Base-by-base conservation (phyloP, 1,284 basidiomycete species). In the Leccinum pachyderme region DNA sequence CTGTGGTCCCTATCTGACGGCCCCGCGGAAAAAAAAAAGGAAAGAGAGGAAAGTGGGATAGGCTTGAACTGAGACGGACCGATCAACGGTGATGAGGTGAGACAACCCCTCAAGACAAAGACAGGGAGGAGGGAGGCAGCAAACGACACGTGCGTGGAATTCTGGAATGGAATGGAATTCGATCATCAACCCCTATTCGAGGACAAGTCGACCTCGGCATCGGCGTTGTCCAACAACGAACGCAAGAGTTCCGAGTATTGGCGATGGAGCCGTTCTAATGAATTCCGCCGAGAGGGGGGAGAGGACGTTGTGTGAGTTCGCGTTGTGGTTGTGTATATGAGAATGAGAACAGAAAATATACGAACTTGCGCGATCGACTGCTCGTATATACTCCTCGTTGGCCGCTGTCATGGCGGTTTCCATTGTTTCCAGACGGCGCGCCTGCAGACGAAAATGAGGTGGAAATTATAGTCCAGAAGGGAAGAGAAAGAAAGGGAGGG, bases 281-380 rank as follows among this genome's bases (percentile, higher is more conserved):
- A n/a, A 28, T 54, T 7, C 51, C 32, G 29, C 32, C 51, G 18
- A 52, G 13, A 25, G n/a, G 5, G n/a, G 5, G 31, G 44, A 43
- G 28, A 51, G 7, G 12, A 8, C 25, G 7, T 4, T 1, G 0
- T 32, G 7, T 55, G 12, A 47, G 46, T 39, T 8, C 15, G n/a
- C 9, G 9, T 28, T 28, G 25, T 3, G 25, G 9, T 28, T 28
- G 25, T 3, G 25, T 15, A 35, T n/a, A 7, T 1, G 7, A 9
- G 27, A 35, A 29, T n/a, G n/a, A n/a, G 11, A 18, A 35, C 2
- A 11, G 0, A 6, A 35, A 24, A 45, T 15, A 45, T 15, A 81
- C 85, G 65, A 56, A 92, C 90, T 89, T 1, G 90, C 84, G 59
- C 88, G 82, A 60, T 82, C 76, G 4, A 93, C 80, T 2, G 88